Percentiles rank a stretch among this genome's conserved stretches.
Evolutionary conservation across 208 protist genomes (phyloP).

Genomic region (Spironucleus salmonicida): DNA sequence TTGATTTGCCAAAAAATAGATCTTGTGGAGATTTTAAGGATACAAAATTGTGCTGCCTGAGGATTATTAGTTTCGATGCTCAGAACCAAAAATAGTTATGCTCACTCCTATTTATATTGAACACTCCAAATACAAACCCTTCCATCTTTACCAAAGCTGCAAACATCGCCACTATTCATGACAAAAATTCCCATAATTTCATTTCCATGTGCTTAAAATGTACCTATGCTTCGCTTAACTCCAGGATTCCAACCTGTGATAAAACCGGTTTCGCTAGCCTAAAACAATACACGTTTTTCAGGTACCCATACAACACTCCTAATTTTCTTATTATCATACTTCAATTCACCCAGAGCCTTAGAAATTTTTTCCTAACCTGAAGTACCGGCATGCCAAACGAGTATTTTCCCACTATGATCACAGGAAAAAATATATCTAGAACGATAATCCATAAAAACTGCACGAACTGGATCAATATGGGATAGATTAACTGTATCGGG

Average conservation of each 20-base stretch:
- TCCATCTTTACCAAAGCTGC: too few relatives aligned
- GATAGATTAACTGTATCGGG: neutral
- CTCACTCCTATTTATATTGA: too few relatives aligned
- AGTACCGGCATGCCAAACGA: neutral
- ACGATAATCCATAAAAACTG: neutral
- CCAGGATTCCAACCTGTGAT: neutral
- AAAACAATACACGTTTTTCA: neutral
- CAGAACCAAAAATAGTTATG: too few relatives aligned
- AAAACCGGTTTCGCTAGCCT: neutral
- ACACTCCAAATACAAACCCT: too few relatives aligned
- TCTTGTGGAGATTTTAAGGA: too few relatives aligned
- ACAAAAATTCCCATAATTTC: slow-evolving; percentile 11
- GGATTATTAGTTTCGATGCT: too few relatives aligned
- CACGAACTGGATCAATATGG: slow-evolving; percentile 9
- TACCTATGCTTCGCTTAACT: neutral
- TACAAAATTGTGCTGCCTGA: too few relatives aligned
- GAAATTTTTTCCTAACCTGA: neutral
- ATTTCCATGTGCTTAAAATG: neutral
- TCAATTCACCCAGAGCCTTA: neutral
- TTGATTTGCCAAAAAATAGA: too few relatives aligned
- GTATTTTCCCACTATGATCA: slow-evolving; percentile 18
- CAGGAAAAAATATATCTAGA: slow-evolving; percentile 23
- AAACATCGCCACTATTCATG: too few relatives aligned
- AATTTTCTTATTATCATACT: neutral
- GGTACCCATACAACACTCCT: neutral